phyloP scores from a whole-genome alignment of 768 basidiomycete genomes.

The Lentinula edodes region DNA sequence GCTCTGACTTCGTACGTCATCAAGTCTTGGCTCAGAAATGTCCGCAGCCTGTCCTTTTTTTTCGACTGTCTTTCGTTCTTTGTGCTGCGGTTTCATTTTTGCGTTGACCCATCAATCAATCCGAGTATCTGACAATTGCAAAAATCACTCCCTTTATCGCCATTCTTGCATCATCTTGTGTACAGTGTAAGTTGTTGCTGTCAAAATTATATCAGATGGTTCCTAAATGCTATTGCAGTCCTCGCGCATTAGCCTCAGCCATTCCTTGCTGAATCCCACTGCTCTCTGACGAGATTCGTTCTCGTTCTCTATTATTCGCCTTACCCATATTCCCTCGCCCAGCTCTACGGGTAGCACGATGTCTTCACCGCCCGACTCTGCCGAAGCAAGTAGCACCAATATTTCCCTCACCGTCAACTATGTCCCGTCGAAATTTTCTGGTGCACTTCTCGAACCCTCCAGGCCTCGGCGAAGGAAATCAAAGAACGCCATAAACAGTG shows the following conservation, averaged over 20 bases:
- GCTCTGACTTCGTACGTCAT: background rate
- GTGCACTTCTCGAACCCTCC: slow-evolving; percentile 33
- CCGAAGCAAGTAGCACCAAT: background rate
- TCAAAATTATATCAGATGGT: no score
- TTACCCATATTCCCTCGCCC: background rate
- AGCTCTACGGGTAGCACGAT: background rate
- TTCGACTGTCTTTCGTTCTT: background rate
- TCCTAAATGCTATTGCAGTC: background rate
- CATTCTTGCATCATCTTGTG: background rate
- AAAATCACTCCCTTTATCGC: background rate
- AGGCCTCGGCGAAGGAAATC: slow-evolving; percentile 25
- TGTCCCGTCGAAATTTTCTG: slow-evolving; percentile 71
- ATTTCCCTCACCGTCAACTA: slow-evolving; percentile 62
- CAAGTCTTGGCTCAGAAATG: background rate
- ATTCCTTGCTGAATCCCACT: background rate
- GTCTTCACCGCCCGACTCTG: background rate
- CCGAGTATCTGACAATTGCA: background rate
- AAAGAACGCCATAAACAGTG: slow-evolving; percentile 25
- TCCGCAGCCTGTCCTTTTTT: background rate
- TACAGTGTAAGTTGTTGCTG: no score
- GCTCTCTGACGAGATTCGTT: background rate
- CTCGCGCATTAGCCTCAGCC: background rate
- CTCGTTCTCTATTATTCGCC: background rate
- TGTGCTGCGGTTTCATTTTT: no score
- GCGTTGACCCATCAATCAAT: no score